A percentile compares a stretch with the other conserved stretches of the same genome.
Evolutionary conservation across 176 grass and related monocot genomes (phyloP).

Genomic region (Oryza meridionalis): DNA sequence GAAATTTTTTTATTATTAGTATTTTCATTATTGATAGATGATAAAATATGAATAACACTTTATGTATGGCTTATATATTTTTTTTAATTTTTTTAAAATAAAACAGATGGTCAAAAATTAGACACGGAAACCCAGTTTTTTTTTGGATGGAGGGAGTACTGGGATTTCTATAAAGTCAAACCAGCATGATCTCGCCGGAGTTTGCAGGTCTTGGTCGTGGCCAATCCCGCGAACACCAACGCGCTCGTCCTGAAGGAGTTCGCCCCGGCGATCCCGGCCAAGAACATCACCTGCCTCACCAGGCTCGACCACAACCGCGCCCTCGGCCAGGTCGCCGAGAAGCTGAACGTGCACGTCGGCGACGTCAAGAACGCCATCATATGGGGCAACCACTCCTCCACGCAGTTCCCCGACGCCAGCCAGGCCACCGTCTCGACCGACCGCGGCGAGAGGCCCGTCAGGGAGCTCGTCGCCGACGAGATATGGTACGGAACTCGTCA

Average conservation of each 20-base stretch:
- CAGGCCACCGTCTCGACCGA: conserved; percentile 54
- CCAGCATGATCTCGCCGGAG: background rate
- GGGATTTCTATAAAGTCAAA: too few species aligned
- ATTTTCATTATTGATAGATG: too few species aligned
- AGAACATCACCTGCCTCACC: conserved; percentile 86
- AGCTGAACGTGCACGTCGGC: conserved; percentile 52
- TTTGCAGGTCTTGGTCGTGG: conserved; percentile 73
- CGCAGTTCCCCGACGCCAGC: conserved; percentile 80
- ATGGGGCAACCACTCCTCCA: conserved; percentile 90
- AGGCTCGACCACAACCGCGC: conserved; percentile 89
- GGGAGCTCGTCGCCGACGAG: conserved; percentile 57
- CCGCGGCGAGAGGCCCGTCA: conserved; percentile 51
- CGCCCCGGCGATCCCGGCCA: conserved; percentile 59
- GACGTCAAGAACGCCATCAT: conserved; percentile 78
- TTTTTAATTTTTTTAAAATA: too few species aligned
- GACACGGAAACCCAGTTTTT: too few species aligned
- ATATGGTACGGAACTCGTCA: conserved; percentile 48
- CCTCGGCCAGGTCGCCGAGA: conserved; percentile 64
- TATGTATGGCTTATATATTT: too few species aligned
- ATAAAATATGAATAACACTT: too few species aligned
- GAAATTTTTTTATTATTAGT: too few species aligned
- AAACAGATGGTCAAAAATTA: too few species aligned
- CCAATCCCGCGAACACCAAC: conserved; percentile 88
- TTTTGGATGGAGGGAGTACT: too few species aligned
- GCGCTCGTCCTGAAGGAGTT: conserved; percentile 74